Evolutionary conservation across 2,329 filamentous ascomycete species (phyloP), one percentile per base, ranked within the genome.

Genomic region (Madurella fahalii): DNA sequence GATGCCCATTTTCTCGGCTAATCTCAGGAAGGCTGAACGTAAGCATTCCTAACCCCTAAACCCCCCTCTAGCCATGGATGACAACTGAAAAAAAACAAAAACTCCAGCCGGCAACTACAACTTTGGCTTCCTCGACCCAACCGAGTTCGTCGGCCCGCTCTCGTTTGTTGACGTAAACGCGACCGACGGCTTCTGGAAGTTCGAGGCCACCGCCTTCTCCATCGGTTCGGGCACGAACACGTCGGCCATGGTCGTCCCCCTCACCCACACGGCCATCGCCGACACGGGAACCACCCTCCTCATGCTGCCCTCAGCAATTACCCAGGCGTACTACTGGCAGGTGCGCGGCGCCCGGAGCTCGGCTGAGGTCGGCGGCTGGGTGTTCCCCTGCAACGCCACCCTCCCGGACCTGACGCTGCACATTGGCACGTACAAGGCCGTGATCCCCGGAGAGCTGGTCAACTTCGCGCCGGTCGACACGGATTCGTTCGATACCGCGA

Each of bases 281-380:
- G 84, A 87, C 73, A 87, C 84, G 12, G 84, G 84, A 59, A 86
- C 84, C 61, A 84, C 82, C 15, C 80, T 87, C 41, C 68, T 85
- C 57, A 75, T 84, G 67, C 69, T 85, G 45, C 77, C 78, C 44
- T 64, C 73, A 60, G 61, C 67, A 48, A 72, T 82, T 60, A 75
- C 79, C 58, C 58, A 68, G 4, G 76, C 72, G 53, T 86, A 86
- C 77, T 87, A 85, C 74, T 64, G 67, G 56, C 66, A 80, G 58
- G 78, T 86, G 50, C 49, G 63, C 5, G 74, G 77, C 12, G 76
- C 83, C 5, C 53, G 72, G 53, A 65, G 77, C 66, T 71, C 70
- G 66, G 45, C 59, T 47, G 59, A 60, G 8, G 69, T 74, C 46
- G 82, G 82, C 54, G 83, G 81, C 50, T 85, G 58, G 45, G 59